phyloP scores from a whole-genome alignment of 2,329 filamentous ascomycete species.

The Alternaria gaisen region DNA sequence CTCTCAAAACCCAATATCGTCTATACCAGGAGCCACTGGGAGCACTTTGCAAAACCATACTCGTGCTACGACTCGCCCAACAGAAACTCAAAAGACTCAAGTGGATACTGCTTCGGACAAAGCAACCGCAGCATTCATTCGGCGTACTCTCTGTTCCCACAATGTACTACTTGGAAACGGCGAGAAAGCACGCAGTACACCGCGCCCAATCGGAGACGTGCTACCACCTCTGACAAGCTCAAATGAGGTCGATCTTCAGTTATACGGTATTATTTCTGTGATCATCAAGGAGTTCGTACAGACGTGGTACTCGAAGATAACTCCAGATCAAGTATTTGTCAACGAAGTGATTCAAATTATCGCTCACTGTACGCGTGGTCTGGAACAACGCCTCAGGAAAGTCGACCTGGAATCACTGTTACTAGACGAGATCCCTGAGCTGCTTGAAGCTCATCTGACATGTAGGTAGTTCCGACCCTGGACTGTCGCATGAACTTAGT shows the following conservation, averaged over 20 bases:
- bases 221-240: conserved; percentile 92
- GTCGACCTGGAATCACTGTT: conserved; percentile 84
- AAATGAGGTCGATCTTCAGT: conserved; percentile 89
- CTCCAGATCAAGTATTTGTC: conserved; percentile 86
- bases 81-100: conserved; percentile 37
- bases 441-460: conserved; percentile 81
- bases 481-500: conserved; percentile 26
- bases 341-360: conserved; percentile 89
- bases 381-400: conserved; percentile 85
- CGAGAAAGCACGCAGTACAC: conserved; percentile 65
- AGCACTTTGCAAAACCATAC: conserved; percentile 23
- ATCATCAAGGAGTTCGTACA: conserved; percentile 90
- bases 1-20: conserved; percentile 25
- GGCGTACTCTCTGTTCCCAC: conserved; percentile 83
- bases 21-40: conserved; percentile 18
- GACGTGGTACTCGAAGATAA: conserved; percentile 92
- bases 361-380: conserved; percentile 85
- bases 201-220: conserved; percentile 77
- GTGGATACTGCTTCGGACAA: conserved; percentile 70
- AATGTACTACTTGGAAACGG: conserved; percentile 57
- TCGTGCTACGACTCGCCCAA: conserved; percentile 27
- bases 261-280: conserved; percentile 91
- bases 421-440: conserved; percentile 85
- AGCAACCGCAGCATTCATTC: conserved; percentile 81
- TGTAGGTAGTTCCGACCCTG: conserved; percentile 63